Conservation (phyloP, 106 monocot species). For the Dioscorea alata region DNA sequence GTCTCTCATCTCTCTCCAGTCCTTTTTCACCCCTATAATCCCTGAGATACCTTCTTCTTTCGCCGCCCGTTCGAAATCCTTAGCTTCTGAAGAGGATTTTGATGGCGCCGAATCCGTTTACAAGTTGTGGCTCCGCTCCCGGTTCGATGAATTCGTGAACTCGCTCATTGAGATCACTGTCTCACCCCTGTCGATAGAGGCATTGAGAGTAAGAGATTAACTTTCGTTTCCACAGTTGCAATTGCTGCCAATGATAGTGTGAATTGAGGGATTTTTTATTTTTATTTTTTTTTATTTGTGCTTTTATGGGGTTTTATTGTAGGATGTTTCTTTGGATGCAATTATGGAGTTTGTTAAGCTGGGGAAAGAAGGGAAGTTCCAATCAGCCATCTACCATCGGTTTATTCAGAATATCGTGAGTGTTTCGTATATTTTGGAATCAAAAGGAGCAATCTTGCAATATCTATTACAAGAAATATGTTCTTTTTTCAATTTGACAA, state of each 20-base stretch:
- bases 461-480: too few relatives aligned
- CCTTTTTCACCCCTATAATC: conserved; percentile 77
- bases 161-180: conserved; percentile 47
- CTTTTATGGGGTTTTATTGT: neutral
- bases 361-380: conserved; percentile 59
- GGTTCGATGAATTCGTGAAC: conserved; percentile 59
- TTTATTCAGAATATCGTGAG: conserved; percentile 63
- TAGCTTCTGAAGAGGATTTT: neutral
- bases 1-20: conserved; percentile 67
- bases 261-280: neutral
- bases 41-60: conserved; percentile 51
- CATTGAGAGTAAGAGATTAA: conserved; percentile 30
- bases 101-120: conserved; percentile 61
- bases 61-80: neutral
- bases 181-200: conserved; percentile 23
- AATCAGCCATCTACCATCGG: conserved; percentile 61
- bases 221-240: neutral
- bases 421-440: neutral
- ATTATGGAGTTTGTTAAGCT: conserved; percentile 89
- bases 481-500: too few relatives aligned
- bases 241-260: neutral
- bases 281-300: neutral
- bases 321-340: conserved; percentile 80
- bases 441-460: too few relatives aligned
- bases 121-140: conserved; percentile 54